Evolutionary conservation across 2,329 filamentous ascomycete species (phyloP).

Genomic region (Aschersonia sp.): DNA sequence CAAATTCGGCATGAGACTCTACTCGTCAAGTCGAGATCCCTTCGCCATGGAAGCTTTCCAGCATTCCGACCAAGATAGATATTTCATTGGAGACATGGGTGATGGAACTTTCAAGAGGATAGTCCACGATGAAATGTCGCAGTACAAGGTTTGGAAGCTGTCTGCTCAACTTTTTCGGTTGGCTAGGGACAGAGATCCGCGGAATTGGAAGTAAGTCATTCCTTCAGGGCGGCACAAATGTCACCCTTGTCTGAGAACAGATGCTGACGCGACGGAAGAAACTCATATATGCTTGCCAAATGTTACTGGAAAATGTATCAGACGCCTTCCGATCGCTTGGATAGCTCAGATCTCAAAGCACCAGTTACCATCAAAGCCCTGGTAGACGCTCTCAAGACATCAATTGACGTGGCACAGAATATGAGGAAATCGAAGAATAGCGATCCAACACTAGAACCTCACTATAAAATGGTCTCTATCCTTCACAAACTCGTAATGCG

Average conservation of each 20-base stretch:
- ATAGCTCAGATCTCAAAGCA: slow-evolving; percentile 23
- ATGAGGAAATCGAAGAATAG: slow-evolving; percentile 41
- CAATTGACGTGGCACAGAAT: slow-evolving; percentile 33
- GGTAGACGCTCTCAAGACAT: slow-evolving; percentile 33
- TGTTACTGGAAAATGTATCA: slow-evolving; percentile 52
- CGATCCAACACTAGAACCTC: slow-evolving; percentile 77
- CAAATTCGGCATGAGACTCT: slow-evolving; percentile 46
- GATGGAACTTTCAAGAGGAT: slow-evolving; percentile 36
- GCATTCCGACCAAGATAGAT: slow-evolving; percentile 40
- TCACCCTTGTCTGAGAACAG: not conserved
- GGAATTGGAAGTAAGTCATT: slow-evolving; percentile 39
- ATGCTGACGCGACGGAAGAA: slow-evolving; percentile 21
- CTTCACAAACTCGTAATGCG: slow-evolving; percentile 64
- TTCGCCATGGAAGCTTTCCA: slow-evolving; percentile 49
- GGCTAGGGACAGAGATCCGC: slow-evolving; percentile 37
- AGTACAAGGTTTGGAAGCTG: slow-evolving; percentile 48
- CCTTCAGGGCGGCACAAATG: too few relatives aligned
- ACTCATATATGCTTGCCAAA: slow-evolving; percentile 45
- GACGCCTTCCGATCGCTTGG: slow-evolving; percentile 27
- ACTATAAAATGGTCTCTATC: slow-evolving; percentile 78
- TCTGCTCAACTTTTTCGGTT: slow-evolving; percentile 40
- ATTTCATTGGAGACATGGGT: slow-evolving; percentile 36
- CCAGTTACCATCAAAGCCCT: slow-evolving; percentile 22
- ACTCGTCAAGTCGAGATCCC: slow-evolving; percentile 45
- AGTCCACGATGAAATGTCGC: slow-evolving; percentile 40